Percentiles rank a stretch among this genome's conserved stretches.
Evolutionary conservation across 148 eudicot genomes (phyloP).

Genomic region (Silene latifolia): DNA sequence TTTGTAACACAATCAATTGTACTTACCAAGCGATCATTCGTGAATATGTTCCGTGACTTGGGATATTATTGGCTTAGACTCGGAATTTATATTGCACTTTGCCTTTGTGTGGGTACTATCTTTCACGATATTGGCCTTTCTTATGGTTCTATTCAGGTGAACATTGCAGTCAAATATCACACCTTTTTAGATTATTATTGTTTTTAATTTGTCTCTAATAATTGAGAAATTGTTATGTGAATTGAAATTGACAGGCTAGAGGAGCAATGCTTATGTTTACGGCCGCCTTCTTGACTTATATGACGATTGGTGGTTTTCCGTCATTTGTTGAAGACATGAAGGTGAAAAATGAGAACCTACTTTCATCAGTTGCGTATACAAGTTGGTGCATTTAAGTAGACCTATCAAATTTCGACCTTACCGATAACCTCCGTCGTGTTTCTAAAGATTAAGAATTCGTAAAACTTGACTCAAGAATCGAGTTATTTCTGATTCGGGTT

Average conservation of each 20-base stretch:
- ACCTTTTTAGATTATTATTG: not conserved
- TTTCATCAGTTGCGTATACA: too few species aligned
- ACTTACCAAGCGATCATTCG: constrained; percentile 39
- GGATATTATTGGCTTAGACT: constrained; percentile 49
- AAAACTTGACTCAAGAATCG: too few species aligned
- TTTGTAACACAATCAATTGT: constrained; percentile 28
- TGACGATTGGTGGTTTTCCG: constrained; percentile 65
- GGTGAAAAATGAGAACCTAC: constrained; percentile 10
- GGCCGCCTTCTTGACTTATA: constrained; percentile 47
- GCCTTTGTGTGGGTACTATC: constrained; percentile 41
- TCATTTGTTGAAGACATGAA: constrained; percentile 58
- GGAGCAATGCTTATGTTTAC: constrained; percentile 47
- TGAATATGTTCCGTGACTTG: constrained; percentile 45
- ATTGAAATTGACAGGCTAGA: constrained; percentile 34
- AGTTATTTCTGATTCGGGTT: too few species aligned
- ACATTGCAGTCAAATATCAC: not conserved
- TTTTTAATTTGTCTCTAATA: not conserved
- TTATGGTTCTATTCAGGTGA: constrained; percentile 40
- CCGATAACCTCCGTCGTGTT: too few species aligned
- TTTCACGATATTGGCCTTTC: constrained; percentile 29
- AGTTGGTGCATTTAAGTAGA: too few species aligned
- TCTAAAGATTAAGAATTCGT: too few species aligned
- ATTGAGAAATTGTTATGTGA: not conserved
- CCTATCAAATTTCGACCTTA: too few species aligned
- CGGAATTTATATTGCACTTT: constrained; percentile 32